Conservation (phyloP, 108 stramenopile species). For the Cafeteria roenbergensis region DNA sequence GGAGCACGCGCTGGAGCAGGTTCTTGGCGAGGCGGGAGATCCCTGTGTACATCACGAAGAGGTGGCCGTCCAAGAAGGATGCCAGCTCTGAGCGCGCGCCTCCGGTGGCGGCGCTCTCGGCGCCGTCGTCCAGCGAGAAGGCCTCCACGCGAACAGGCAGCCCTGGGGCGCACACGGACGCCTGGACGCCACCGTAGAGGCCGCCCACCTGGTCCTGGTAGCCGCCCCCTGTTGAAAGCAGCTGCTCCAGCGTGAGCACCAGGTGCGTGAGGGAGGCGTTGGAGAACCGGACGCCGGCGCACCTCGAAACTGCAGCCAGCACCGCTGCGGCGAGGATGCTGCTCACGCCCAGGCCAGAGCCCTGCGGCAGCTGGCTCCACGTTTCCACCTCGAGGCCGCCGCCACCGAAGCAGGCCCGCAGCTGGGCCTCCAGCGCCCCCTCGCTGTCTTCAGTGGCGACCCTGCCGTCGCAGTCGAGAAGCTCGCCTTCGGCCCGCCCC, state of each 20-base stretch:
- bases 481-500: too few species aligned
- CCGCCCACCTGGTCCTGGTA: conserved; percentile 75
- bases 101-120: neutral
- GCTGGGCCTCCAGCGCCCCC: neutral
- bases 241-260: conserved; percentile 57
- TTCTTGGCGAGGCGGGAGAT: conserved; percentile 63
- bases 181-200: conserved; percentile 22
- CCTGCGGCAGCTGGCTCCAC: conserved; percentile 55
- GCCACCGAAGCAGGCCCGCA: neutral
- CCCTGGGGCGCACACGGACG: neutral
- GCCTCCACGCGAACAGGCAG: conserved; percentile 5
- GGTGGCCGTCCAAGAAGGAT: conserved; percentile 13
- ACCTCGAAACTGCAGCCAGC: conserved; percentile 39
- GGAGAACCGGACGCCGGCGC: conserved; percentile 24
- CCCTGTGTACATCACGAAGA: conserved; percentile 57
- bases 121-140: neutral
- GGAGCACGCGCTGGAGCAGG: conserved; percentile 56
- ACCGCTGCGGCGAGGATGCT: conserved; percentile 61
- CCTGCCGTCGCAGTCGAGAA: conserved; percentile 2
- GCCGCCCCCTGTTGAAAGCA: conserved; percentile 65
- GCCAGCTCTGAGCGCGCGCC: neutral
- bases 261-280: conserved; percentile 13
- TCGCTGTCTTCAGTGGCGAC: neutral
- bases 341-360: conserved; percentile 66
- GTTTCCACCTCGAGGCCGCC: conserved; percentile 52